These are phyloP conservation scores for Funneliformis caledonium DNA, from an alignment of 371 early-diverging fungal genomes.

Conservation along the genomic window DNA sequence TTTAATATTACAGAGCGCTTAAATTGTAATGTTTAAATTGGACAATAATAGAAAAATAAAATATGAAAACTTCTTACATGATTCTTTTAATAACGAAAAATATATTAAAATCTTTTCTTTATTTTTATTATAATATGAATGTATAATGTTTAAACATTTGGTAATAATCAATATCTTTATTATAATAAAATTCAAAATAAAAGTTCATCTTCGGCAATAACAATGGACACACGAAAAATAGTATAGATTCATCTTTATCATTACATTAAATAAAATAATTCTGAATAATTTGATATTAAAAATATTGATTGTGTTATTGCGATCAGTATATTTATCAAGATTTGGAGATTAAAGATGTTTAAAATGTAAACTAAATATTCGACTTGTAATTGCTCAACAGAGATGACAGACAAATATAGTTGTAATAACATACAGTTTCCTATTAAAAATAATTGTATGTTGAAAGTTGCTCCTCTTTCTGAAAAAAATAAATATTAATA, in stretches of 20 bases:
- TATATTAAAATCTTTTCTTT: too few species aligned
- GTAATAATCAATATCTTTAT: constrained; percentile 12
- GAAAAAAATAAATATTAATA: constrained; percentile 64
- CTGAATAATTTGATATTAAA: not conserved
- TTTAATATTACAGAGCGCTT: too few species aligned
- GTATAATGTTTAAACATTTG: constrained; percentile 4
- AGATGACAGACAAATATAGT: constrained; percentile 44
- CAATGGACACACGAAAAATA: too few species aligned
- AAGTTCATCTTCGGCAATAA: too few species aligned
- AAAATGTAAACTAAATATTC: not conserved
- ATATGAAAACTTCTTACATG: too few species aligned
- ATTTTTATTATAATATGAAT: not conserved
- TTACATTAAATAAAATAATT: too few species aligned
- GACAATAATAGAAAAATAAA: too few species aligned
- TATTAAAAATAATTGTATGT: constrained; percentile 63
- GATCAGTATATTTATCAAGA: constrained; percentile 23
- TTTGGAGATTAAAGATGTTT: not conserved
- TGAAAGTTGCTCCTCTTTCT: constrained; percentile 55
- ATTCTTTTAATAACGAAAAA: too few species aligned
- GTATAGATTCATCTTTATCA: too few species aligned
- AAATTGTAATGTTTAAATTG: too few species aligned
- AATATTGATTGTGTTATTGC: not conserved
- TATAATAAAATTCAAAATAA: constrained; percentile 6
- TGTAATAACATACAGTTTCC: constrained; percentile 61
- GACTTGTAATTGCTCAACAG: not conserved